These are phyloP conservation scores for Leishmania braziliensis DNA, from an alignment of 208 protist species.

Conservation along the genomic window DNA sequence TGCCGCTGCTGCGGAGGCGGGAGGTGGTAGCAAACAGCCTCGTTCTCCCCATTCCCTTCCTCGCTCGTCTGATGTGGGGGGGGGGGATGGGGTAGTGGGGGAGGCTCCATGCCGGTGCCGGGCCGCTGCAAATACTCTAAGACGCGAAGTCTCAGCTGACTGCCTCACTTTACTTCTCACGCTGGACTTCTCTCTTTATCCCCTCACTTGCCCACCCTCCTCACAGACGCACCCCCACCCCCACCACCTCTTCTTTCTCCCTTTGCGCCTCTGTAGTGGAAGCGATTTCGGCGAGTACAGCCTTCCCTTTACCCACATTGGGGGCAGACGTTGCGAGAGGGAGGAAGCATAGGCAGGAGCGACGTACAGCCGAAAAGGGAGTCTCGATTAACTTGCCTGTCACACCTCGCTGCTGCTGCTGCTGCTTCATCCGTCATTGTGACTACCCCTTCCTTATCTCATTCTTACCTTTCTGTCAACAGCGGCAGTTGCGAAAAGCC, in stretches of 20 bases:
- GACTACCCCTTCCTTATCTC: background rate
- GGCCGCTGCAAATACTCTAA: background rate
- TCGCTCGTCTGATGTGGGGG: background rate
- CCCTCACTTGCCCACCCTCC: background rate
- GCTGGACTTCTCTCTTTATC: background rate
- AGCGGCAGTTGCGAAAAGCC: background rate
- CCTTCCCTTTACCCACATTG: background rate
- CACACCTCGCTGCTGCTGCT: background rate
- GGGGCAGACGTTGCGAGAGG: background rate
- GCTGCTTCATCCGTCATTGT: background rate
- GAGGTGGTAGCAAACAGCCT: background rate
- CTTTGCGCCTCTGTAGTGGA: background rate
- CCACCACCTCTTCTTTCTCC: background rate
- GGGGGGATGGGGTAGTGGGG: background rate
- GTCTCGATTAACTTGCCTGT: background rate
- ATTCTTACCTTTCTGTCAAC: background rate
- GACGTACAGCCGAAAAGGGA: background rate
- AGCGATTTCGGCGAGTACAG: background rate
- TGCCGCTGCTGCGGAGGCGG: background rate
- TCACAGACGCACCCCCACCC: background rate
- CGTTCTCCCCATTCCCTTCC: background rate
- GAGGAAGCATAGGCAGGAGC: background rate
- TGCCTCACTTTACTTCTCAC: conserved; percentile 4
- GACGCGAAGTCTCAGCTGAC: background rate
- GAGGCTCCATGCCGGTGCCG: background rate